Conservation (phyloP, 106 monocot genomes). For the Hemerocallis citrina region DNA sequence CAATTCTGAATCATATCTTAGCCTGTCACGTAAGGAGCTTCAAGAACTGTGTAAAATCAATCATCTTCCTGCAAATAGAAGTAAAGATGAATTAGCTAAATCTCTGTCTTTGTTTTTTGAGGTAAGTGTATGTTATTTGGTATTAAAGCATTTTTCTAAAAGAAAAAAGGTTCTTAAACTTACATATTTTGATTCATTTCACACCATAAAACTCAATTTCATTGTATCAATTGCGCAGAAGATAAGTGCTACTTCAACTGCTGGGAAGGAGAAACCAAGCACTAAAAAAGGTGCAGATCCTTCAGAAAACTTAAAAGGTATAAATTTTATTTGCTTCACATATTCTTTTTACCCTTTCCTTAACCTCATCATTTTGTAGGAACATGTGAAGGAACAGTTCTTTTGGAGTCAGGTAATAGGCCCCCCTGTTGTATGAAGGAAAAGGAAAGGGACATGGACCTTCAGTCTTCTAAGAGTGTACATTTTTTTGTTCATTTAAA, state of each 20-base stretch:
- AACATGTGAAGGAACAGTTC: slow-evolving; percentile 13
- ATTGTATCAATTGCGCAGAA: slow-evolving; percentile 15
- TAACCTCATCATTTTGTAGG: slow-evolving; percentile 18
- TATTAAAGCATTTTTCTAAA: neutral
- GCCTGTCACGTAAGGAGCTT: slow-evolving; percentile 51
- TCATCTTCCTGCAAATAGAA: slow-evolving; percentile 62
- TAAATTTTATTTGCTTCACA: neutral
- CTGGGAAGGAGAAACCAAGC: slow-evolving; percentile 6
- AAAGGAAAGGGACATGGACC: neutral
- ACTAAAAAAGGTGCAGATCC: slow-evolving; percentile 8
- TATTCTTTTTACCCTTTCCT: neutral
- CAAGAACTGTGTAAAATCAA: slow-evolving; percentile 61
- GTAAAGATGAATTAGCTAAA: slow-evolving; percentile 42
- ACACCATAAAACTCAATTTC: neutral
- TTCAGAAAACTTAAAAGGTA: slow-evolving; percentile 13
- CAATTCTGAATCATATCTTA: slow-evolving; percentile 31
- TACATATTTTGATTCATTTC: neutral
- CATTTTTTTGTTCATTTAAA: neutral
- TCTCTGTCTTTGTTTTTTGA: slow-evolving; percentile 41
- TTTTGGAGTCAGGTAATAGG: slow-evolving; percentile 8
- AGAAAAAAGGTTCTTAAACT: too few relatives aligned
- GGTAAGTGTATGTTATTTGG: slow-evolving; percentile 18
- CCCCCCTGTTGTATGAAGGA: slow-evolving; percentile 7
- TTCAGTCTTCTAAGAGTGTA: slow-evolving; percentile 20
- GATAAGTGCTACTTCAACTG: slow-evolving; percentile 11